Evolutionary conservation across 768 basidiomycete species (phyloP).

Genomic region (Mrakia blollopis): DNA sequence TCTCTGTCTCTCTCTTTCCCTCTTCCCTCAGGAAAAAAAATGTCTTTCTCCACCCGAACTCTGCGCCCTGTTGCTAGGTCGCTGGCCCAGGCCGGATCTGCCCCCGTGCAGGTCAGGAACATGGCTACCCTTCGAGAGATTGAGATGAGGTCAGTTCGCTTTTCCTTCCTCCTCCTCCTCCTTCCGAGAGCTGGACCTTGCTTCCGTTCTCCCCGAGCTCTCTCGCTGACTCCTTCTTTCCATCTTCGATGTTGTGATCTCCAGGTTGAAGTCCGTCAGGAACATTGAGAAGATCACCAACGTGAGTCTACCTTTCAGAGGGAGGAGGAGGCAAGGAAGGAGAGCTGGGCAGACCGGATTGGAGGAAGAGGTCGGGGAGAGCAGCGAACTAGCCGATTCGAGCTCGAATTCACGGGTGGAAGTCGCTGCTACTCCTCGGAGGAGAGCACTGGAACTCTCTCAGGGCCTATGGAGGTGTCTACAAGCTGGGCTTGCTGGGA

Average conservation of each 20-base stretch:
- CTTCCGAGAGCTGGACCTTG: not conserved
- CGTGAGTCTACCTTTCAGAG: constrained; percentile 50
- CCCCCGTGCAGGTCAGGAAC: constrained; percentile 32
- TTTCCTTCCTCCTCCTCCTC: constrained; percentile 14
- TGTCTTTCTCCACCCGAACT: constrained; percentile 30
- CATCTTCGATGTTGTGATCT: constrained; percentile 46
- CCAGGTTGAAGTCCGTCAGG: constrained; percentile 68
- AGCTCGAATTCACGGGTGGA: not conserved
- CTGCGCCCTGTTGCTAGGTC: constrained; percentile 26
- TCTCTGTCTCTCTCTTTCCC: too few relatives aligned
- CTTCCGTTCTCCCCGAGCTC: not conserved
- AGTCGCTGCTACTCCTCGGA: not conserved
- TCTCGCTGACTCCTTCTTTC: constrained; percentile 2
- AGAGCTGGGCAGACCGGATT: not conserved
- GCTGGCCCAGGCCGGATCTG: constrained; percentile 28
- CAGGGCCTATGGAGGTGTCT: not conserved
- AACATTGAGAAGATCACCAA: constrained; percentile 99
- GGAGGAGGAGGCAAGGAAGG: not conserved
- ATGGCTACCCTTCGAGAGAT: constrained; percentile 95
- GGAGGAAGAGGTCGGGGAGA: not conserved
- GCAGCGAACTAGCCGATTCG: not conserved
- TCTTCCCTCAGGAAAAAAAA: too few relatives aligned
- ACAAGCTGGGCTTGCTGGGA: not conserved
- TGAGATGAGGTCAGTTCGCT: constrained; percentile 60
- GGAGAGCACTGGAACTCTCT: not conserved